Evolutionary conservation across 78 protist species (phyloP).

Genomic region (Dictyostelium discoideum): dicty_2.7 NC_007088.5:788501-789000

Average conservation of each 20-base stretch:
- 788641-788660: not conserved
- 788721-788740: conserved; percentile 55
- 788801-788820: conserved; percentile 45
- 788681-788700: conserved; percentile 66
- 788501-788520: not conserved
- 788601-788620: not conserved
- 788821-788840: conserved; percentile 41
- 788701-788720: conserved; percentile 79
- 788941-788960: not conserved
- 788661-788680: conserved; percentile 39
- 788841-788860: conserved; percentile 51
- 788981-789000: conserved; percentile 61
- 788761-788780: conserved; percentile 17
- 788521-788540: not conserved
- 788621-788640: not conserved
- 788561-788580: not conserved
- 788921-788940: not conserved
- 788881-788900: conserved; percentile 52
- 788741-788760: conserved; percentile 19
- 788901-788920: conserved; percentile 37
- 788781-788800: conserved; percentile 43
- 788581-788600: not conserved
- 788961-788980: conserved; percentile 49
- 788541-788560: not conserved
- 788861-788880: conserved; percentile 17